A percentile compares a stretch with the other conserved stretches of the same genome.
These are phyloP conservation scores for Auricularia sp. DNA, from an alignment of 768 basidiomycete species.

Conservation along the genomic window DNA sequence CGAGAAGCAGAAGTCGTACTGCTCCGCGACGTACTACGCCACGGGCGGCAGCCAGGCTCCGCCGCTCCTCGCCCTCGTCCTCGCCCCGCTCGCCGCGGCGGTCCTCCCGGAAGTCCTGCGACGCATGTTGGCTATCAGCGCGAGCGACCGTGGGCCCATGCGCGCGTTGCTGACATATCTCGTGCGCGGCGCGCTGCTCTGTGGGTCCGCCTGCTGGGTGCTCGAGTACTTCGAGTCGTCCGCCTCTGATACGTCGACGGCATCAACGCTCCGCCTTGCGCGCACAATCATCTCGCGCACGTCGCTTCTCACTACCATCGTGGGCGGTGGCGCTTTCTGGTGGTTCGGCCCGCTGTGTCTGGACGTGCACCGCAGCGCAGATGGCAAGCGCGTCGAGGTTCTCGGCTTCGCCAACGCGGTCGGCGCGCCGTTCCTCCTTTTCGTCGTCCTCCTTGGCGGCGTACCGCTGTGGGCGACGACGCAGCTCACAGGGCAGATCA, in stretches of 20 bases:
- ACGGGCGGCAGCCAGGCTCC: conserved; percentile 60
- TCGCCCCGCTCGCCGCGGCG: conserved; percentile 47
- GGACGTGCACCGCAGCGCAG: conserved; percentile 37
- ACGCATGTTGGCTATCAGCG: conserved; percentile 50
- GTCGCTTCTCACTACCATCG: conserved; percentile 27
- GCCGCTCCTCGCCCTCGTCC: conserved; percentile 44
- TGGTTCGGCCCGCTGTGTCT: conserved; percentile 65
- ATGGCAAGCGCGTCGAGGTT: conserved; percentile 42
- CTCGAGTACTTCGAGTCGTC: conserved; percentile 70
- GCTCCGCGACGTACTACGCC: conserved; percentile 81
- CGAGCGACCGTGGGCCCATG: conserved; percentile 57
- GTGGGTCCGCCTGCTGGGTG: conserved; percentile 62
- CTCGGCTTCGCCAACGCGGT: conserved; percentile 85
- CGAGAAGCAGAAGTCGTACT: conserved; percentile 77
- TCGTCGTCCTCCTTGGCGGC: conserved; percentile 51
- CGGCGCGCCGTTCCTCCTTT: conserved; percentile 78
- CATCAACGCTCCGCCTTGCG: conserved; percentile 33
- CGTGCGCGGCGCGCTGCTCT: conserved; percentile 46
- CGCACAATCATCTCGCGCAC: conserved; percentile 57
- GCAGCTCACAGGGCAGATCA: conserved; percentile 77
- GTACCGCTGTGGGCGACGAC: conserved; percentile 46
- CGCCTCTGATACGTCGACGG: conserved; percentile 24
- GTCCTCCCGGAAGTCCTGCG: conserved; percentile 47
- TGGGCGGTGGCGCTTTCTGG: conserved; percentile 59
- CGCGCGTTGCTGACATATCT: conserved; percentile 49